Percentiles rank a stretch among this genome's conserved stretches.
Conservation (phyloP, 1,139 yeast species). For the Debaryomyces fabryi region DNA sequence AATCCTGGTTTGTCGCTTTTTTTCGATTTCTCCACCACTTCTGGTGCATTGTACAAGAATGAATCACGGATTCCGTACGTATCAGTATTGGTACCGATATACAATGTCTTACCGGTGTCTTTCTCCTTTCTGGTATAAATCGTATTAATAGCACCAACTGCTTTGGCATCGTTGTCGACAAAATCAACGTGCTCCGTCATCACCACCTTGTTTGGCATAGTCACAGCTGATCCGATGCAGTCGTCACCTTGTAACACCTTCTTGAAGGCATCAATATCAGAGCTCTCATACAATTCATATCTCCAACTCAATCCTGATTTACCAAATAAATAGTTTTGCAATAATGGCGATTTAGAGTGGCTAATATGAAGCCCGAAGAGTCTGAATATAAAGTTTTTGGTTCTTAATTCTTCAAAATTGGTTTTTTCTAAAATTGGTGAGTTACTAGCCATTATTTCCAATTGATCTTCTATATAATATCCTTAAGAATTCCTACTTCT, state of each 20-base stretch:
- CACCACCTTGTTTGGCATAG: conserved; percentile 32
- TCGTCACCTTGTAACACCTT: conserved; percentile 14
- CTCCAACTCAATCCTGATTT: conserved; percentile 20
- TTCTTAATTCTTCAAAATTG: conserved; percentile 10
- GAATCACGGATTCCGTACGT: conserved; percentile 32
- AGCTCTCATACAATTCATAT: conserved; percentile 23
- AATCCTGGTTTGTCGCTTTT: conserved; percentile 21
- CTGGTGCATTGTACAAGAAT: conserved; percentile 20
- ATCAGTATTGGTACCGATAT: conserved; percentile 34
- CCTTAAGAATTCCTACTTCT: background rate
- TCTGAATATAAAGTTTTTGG: conserved; percentile 1
- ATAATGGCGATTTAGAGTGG: conserved; percentile 23
- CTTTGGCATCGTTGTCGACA: conserved; percentile 26
- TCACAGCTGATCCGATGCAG: conserved; percentile 29
- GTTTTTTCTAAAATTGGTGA: background rate
- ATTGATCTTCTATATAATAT: background rate
- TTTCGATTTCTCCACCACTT: conserved; percentile 10
- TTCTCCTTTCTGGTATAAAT: conserved; percentile 24
- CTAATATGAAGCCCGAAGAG: conserved; percentile 18
- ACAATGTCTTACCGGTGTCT: conserved; percentile 13
- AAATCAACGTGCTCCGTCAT: conserved; percentile 27
- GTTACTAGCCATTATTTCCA: background rate
- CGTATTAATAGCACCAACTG: conserved; percentile 34
- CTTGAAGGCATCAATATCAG: conserved; percentile 20
- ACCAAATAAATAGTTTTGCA: conserved; percentile 23